Evolutionary conservation across 2,329 filamentous ascomycete genomes (phyloP).

Genomic region (Fusarium pseudonygamai): DNA sequence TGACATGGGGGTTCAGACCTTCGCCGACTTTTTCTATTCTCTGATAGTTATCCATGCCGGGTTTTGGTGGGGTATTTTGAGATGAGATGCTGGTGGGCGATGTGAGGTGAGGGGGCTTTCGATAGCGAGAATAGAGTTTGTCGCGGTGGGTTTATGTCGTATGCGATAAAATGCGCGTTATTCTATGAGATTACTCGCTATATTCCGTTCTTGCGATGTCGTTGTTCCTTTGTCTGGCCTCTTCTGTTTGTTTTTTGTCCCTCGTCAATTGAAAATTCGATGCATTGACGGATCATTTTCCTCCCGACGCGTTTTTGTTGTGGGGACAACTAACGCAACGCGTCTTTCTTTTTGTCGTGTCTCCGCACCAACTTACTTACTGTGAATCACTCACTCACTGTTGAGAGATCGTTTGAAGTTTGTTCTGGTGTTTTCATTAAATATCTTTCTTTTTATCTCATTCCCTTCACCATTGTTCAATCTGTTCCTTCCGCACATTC

Average conservation of each 20-base stretch:
- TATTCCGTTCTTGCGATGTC: not conserved
- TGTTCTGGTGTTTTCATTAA: not conserved
- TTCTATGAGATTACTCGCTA: not conserved
- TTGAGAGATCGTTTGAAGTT: not conserved
- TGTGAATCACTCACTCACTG: not conserved
- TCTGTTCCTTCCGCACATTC: not conserved
- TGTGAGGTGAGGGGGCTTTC: too few species aligned
- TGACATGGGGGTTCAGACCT: slow-evolving; percentile 60
- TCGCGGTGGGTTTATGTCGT: not conserved
- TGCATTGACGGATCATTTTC: slow-evolving; percentile 27
- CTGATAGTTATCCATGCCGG: slow-evolving; percentile 90
- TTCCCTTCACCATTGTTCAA: fast-evolving
- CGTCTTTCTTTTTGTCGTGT: not conserved
- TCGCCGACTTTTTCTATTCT: slow-evolving; percentile 97
- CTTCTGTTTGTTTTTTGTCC: slow-evolving; percentile 16
- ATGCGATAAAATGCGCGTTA: not conserved
- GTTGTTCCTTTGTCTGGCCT: not conserved
- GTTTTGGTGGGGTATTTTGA: not conserved
- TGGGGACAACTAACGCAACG: slow-evolving; percentile 21
- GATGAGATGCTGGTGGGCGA: not conserved
- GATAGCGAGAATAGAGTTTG: too few species aligned
- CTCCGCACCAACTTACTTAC: not conserved
- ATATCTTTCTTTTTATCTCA: not conserved
- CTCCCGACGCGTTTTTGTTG: slow-evolving; percentile 26
- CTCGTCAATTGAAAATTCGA: slow-evolving; percentile 20